Conservation (phyloP, 1,284 basidiomycete species). For the Xerocomus minutiporus region DNA sequence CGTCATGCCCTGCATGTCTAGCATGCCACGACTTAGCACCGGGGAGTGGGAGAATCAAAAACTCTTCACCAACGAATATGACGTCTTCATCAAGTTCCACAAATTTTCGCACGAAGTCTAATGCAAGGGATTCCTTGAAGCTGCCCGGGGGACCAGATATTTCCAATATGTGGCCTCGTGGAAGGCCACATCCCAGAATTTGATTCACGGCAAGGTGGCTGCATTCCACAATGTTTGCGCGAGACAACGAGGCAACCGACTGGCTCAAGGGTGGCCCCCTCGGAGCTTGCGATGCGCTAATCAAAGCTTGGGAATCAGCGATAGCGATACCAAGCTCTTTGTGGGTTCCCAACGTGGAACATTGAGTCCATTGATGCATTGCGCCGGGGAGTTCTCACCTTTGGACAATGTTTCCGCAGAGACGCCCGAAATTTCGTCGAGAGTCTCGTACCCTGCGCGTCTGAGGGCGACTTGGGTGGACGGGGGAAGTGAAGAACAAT, state of each 20-base stretch:
- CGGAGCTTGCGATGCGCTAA: conserved; percentile 37
- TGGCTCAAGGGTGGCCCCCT: conserved; percentile 45
- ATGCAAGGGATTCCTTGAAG: conserved; percentile 52
- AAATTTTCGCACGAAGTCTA: conserved; percentile 46
- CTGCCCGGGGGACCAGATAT: conserved; percentile 71
- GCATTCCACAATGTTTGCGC: conserved; percentile 27
- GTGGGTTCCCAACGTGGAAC: not conserved
- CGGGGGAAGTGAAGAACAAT: conserved; percentile 25
- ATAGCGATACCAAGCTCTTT: conserved; percentile 48
- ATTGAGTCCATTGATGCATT: not conserved
- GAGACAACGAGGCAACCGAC: conserved; percentile 48
- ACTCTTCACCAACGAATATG: conserved; percentile 56
- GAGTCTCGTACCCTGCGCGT: conserved; percentile 48
- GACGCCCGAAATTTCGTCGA: conserved; percentile 41
- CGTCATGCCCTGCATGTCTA: conserved; percentile 65
- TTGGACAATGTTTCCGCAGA: conserved; percentile 41
- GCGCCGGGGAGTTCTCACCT: conserved; percentile 33
- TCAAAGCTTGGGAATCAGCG: conserved; percentile 41
- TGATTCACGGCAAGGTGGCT: conserved; percentile 50
- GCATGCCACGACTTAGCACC: conserved; percentile 12
- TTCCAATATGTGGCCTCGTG: conserved; percentile 58
- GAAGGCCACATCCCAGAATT: conserved; percentile 57
- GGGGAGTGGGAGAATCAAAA: not conserved
- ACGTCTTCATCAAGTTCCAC: conserved; percentile 44
- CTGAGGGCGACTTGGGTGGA: conserved; percentile 37